phyloP scores from a whole-genome alignment of 2,329 filamentous ascomycete genomes.

The Epichloe brachyelytri region DNA sequence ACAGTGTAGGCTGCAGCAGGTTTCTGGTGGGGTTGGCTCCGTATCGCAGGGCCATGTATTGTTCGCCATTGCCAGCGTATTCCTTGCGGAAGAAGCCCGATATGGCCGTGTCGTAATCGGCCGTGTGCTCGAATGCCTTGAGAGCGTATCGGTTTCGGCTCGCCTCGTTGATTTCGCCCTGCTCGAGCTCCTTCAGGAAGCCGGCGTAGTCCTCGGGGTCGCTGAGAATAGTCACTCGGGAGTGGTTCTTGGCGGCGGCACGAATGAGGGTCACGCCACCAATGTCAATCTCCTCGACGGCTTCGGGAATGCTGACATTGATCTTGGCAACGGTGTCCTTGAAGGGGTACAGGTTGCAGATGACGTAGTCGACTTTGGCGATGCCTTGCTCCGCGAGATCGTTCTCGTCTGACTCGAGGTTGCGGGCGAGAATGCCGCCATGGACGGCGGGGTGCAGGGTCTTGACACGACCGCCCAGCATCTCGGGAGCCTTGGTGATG shows the following conservation, averaged over 20 bases:
- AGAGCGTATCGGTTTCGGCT: conserved; percentile 83
- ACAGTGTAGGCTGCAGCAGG: conserved; percentile 74
- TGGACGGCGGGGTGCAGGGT: conserved; percentile 92
- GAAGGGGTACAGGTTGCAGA: conserved; percentile 99
- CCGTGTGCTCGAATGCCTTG: conserved; percentile 97
- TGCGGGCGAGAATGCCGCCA: conserved; percentile 80
- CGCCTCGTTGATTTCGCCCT: conserved; percentile 72
- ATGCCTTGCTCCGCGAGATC: conserved; percentile 93
- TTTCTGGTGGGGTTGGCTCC: conserved; percentile 97
- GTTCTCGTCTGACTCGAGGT: conserved; percentile 92
- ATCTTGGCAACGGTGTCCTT: conserved; percentile 96
- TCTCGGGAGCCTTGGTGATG: conserved; percentile 94
- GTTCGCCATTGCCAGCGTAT: conserved; percentile 74
- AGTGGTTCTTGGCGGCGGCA: conserved; percentile 95
- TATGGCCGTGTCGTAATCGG: conserved; percentile 91
- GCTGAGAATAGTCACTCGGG: conserved; percentile 87
- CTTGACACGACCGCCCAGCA: conserved; percentile 78
- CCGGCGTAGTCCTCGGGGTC: conserved; percentile 88
- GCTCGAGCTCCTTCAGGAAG: conserved; percentile 81
- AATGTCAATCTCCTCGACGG: conserved; percentile 98
- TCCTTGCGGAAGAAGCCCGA: conserved; percentile 96
- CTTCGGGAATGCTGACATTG: conserved; percentile 92
- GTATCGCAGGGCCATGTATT: conserved; percentile 80
- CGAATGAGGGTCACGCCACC: conserved; percentile 93
- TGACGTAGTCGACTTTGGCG: conserved; percentile 85